Evolutionary conservation across 2,329 filamentous ascomycete genomes (phyloP), one percentile per base, ranked within the genome.

Genomic region (Cercospora nicotianae): DNA sequence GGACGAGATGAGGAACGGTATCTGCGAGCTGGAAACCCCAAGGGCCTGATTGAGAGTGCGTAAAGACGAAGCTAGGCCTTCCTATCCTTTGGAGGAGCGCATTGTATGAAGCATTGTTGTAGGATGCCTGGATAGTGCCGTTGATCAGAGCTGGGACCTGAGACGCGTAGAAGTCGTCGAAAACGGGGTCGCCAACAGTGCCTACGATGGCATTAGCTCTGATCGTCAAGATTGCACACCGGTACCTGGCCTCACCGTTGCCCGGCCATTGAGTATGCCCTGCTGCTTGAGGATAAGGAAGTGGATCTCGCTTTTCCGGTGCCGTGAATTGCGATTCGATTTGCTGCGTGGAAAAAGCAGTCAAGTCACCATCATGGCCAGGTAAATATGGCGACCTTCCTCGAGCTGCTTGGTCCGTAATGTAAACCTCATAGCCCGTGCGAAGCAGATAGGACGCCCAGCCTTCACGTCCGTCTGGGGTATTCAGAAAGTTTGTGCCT

Each of bases 11-110:
- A 0, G 86, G 85, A 3, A 80, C 74, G 2, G 77, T 75, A 70
- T 89, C 86, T 1, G 82, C 83, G 8, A 83, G 79, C 30, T 68
- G 78, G 81, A 81, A 86, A 8, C 79, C 81, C 67, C 81, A 80
- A 10, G 78, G 78, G 0, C 82, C 81, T 3, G 83, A 83, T 16
- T 85, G 81, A 0, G 83, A 85, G 69, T 88, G 83, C 0, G 82
- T 82, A 10, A 89, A 69, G 3, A 87, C 72, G 48, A 85, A 76
- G 0, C 79, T 78, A 0, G 77, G 75, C 2, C 81, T 83, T 82
- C 9, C 70, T 73, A 13, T 82, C 76, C 10, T 87, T 78, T 1
- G 86, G 79, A 1, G 77, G 77, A 23, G 59, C 8, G 55, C 28
- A 36, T 30, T 23, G 16, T 33, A 59, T 3, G 55, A 36, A 33